Percentiles rank a stretch among this genome's conserved stretches.
These are phyloP conservation scores for Coemansia sp. DNA, from an alignment of 192 early-diverging fungal species.

Conservation along the genomic window DNA sequence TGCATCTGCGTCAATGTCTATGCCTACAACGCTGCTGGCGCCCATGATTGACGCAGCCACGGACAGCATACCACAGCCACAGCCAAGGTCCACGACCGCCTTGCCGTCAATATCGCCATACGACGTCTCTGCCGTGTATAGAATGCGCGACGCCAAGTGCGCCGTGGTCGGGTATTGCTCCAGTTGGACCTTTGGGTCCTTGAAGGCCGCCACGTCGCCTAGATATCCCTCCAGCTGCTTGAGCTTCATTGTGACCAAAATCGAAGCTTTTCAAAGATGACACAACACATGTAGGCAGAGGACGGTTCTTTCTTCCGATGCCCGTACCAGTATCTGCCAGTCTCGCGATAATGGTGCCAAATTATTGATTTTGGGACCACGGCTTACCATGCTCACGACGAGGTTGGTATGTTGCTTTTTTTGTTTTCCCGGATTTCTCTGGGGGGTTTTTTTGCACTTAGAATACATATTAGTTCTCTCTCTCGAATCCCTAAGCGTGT, in stretches of 20 bases:
- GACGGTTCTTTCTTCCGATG: too few relatives aligned
- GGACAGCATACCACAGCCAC: constrained; percentile 75
- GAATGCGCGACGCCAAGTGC: constrained; percentile 69
- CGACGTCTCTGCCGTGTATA: constrained; percentile 69
- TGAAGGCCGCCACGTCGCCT: constrained; percentile 62
- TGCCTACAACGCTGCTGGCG: constrained; percentile 54
- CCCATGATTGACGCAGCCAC: constrained; percentile 61
- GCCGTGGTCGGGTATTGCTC: constrained; percentile 80
- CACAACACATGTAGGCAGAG: not conserved
- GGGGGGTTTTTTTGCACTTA: too few relatives aligned
- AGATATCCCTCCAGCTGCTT: constrained; percentile 69
- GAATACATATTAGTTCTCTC: too few relatives aligned
- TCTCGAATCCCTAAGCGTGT: too few relatives aligned
- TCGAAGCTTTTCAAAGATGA: not conserved
- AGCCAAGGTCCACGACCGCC: constrained; percentile 71
- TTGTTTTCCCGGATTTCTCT: too few relatives aligned
- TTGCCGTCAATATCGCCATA: constrained; percentile 73
- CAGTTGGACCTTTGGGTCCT: constrained; percentile 66
- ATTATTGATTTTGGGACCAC: too few relatives aligned
- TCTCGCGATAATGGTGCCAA: too few relatives aligned
- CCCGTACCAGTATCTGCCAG: too few relatives aligned
- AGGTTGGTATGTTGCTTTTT: too few relatives aligned
- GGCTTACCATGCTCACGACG: too few relatives aligned
- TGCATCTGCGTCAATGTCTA: constrained; percentile 72
- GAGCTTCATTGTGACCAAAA: constrained; percentile 57